Evolutionary conservation across 495 filamentous ascomycete species (phyloP).

Genomic region (Penicillium canariense): DNA sequence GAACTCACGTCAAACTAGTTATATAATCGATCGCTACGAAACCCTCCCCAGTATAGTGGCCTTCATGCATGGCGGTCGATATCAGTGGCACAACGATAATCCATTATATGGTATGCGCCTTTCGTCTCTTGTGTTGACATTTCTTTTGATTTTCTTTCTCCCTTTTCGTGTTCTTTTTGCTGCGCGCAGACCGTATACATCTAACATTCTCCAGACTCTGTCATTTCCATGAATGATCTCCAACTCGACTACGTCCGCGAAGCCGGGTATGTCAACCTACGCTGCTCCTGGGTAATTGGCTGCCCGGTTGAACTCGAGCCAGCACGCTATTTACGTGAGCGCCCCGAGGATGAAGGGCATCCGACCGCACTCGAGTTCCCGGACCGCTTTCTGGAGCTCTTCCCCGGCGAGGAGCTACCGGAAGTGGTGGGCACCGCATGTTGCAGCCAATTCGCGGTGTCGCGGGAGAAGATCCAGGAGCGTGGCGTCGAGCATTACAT

Average conservation of each 20-base stretch:
- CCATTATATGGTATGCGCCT: conserved; percentile 37
- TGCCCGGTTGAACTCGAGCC: conserved; percentile 39
- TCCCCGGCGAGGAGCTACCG: conserved; percentile 34
- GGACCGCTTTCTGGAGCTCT: conserved; percentile 37
- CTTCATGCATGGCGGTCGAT: conserved; percentile 45
- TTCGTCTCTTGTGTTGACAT: background rate
- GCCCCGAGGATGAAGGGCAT: conserved; percentile 18
- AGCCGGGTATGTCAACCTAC: conserved; percentile 50
- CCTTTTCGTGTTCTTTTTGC: background rate
- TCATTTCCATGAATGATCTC: conserved; percentile 26
- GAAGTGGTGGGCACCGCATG: conserved; percentile 46
- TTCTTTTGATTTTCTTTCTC: background rate
- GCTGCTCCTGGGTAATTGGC: conserved; percentile 44
- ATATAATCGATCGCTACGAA: conserved; percentile 49
- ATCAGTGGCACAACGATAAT: conserved; percentile 55
- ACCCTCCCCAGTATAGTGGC: conserved; percentile 41
- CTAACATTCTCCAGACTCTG: conserved; percentile 16
- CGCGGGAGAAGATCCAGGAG: conserved; percentile 43
- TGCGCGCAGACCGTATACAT: background rate
- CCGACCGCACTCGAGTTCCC: conserved; percentile 22
- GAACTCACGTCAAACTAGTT: conserved; percentile 10
- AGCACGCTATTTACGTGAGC: conserved; percentile 23
- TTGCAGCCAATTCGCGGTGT: conserved; percentile 70
- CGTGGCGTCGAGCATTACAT: conserved; percentile 51
- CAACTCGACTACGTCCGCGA: conserved; percentile 23